Evolutionary conservation across 768 basidiomycete genomes (phyloP).

Genomic region (Suillus weaverae): DNA sequence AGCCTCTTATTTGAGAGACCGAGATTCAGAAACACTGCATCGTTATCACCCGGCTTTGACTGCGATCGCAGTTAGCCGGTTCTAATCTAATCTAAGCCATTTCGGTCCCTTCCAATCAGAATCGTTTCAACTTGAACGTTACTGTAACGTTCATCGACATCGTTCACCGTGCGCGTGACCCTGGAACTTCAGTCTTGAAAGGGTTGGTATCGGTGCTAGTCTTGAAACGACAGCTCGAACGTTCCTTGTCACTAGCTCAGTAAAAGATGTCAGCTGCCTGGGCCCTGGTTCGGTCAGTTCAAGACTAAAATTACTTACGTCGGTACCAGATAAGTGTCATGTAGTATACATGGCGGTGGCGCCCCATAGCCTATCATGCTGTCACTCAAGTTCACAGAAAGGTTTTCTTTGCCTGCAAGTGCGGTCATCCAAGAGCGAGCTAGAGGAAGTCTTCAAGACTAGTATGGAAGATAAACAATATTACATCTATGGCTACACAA

Average conservation of each 20-base stretch:
- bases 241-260: too few species aligned
- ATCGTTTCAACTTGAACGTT: not conserved
- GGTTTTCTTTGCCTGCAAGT: not conserved
- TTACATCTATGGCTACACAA: not conserved
- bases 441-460: not conserved
- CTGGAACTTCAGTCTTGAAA: too few species aligned
- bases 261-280: too few species aligned
- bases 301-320: too few species aligned
- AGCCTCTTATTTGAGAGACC: not conserved
- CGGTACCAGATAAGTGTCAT: too few species aligned
- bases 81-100: not conserved
- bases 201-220: too few species aligned
- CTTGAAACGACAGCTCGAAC: not conserved
- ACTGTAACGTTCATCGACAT: too few species aligned
- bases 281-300: too few species aligned
- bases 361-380: too few species aligned
- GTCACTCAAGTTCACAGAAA: not conserved
- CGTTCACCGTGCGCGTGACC: too few species aligned
- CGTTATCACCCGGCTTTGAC: constrained; percentile 7
- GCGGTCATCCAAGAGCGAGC: not conserved
- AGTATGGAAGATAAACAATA: not conserved
- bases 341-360: too few species aligned
- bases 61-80: constrained; percentile 1
- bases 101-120: not conserved
- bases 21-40: constrained; percentile 4